A percentile compares a stretch with the other conserved stretches of the same genome.
phyloP scores from a whole-genome alignment of 2,329 filamentous ascomycete genomes.

The Diplodia mutila region DNA sequence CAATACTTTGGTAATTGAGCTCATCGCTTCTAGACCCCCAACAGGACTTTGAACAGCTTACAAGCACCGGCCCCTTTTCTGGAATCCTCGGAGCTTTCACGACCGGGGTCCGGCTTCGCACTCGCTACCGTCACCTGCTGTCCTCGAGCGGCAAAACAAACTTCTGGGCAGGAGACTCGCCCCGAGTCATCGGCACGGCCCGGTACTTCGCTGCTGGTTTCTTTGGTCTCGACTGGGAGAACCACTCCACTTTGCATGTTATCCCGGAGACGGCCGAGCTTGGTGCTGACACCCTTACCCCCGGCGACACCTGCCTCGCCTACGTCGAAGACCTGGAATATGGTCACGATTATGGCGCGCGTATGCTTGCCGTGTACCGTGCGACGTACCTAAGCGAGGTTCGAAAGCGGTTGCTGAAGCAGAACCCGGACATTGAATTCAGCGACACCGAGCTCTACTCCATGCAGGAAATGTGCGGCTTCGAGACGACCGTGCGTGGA shows the following conservation, averaged over 20 bases:
- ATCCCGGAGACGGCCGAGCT: constrained; percentile 57
- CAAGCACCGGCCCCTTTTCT: constrained; percentile 59
- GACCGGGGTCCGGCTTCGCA: constrained; percentile 58
- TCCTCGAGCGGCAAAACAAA: constrained; percentile 36
- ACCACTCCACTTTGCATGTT: constrained; percentile 50
- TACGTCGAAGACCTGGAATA: constrained; percentile 44
- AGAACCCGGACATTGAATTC: constrained; percentile 50
- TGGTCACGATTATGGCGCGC: constrained; percentile 57
- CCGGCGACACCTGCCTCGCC: constrained; percentile 51
- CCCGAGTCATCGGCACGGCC: constrained; percentile 61
- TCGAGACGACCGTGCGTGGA: constrained; percentile 59
- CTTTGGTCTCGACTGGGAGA: constrained; percentile 56
- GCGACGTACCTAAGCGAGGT: constrained; percentile 54
- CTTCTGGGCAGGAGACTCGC: constrained; percentile 60
- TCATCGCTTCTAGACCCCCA: constrained; percentile 37
- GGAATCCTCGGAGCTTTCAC: constrained; percentile 59
- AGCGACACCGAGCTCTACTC: constrained; percentile 56
- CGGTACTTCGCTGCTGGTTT: constrained; percentile 59
- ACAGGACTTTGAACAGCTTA: constrained; percentile 57
- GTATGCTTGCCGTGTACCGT: constrained; percentile 53
- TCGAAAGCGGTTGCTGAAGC: constrained; percentile 47
- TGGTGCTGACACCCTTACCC: constrained; percentile 60
- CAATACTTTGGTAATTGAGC: not conserved
- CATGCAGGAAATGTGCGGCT: constrained; percentile 66
- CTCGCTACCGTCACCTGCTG: constrained; percentile 57